phyloP scores from a whole-genome alignment of 2,329 filamentous ascomycete genomes.

The Pseudocercospora crystallina region DNA sequence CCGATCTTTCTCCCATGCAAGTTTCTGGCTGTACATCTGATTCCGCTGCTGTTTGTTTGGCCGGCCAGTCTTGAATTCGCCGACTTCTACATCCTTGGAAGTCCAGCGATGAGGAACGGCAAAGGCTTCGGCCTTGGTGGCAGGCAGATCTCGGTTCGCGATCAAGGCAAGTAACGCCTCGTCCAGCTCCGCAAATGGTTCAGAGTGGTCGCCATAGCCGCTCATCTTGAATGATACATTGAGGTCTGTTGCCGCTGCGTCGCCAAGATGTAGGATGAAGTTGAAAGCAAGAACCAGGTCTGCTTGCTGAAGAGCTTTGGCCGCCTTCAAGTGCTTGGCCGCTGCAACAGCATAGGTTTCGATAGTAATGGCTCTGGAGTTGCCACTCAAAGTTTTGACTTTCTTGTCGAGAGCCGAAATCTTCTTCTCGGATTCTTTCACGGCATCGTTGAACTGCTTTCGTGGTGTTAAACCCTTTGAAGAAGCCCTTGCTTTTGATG shows the following conservation, averaged over 20 bases:
- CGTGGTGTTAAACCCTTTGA: neutral
- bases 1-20: constrained; percentile 11
- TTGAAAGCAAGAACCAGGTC: constrained; percentile 1
- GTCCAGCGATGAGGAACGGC: constrained; percentile 8
- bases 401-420: constrained; percentile 5
- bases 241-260: constrained; percentile 1
- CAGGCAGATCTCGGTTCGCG: neutral
- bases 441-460: constrained; percentile 4
- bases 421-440: constrained; percentile 3
- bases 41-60: constrained; percentile 13
- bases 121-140: neutral
- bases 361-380: neutral
- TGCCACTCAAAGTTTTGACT: constrained; percentile 7
- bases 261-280: neutral
- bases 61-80: constrained; percentile 8
- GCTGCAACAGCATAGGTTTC: neutral
- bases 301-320: neutral
- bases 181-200: neutral
- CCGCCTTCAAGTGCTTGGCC: neutral
- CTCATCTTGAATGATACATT: neutral
- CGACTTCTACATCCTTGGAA: constrained; percentile 5
- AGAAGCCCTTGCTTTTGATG: too few relatives aligned
- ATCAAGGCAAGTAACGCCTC: constrained; percentile 1
- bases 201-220: constrained; percentile 4
- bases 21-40: constrained; percentile 2